Evolutionary conservation across 257 asterid species (phyloP).

Genomic region (Buddleja alternifolia): DNA sequence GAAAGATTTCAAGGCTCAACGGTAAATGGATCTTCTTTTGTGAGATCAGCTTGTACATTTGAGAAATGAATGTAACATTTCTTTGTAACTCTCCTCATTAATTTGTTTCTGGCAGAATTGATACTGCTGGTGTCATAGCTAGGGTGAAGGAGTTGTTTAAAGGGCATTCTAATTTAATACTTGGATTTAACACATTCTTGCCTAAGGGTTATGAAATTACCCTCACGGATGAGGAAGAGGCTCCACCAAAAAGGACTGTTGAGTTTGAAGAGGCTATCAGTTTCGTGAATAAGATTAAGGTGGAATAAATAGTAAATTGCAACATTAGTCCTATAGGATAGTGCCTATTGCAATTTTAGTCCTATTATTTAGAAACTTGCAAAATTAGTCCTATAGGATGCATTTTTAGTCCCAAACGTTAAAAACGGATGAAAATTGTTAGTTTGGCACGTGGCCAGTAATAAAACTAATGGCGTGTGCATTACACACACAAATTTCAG

Average conservation of each 20-base stretch:
- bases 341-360: too few species aligned
- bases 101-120: slow-evolving; percentile 47
- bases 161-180: slow-evolving; percentile 68
- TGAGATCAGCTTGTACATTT: background rate
- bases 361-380: too few species aligned
- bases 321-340: too few species aligned
- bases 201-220: slow-evolving; percentile 80
- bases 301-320: background rate
- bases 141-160: slow-evolving; percentile 71
- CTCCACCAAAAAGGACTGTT: slow-evolving; percentile 62
- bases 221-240: slow-evolving; percentile 62
- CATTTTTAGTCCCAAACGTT: too few species aligned
- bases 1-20: slow-evolving; percentile 72
- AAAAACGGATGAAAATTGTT: too few species aligned
- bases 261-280: slow-evolving; percentile 81
- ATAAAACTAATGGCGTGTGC: too few species aligned
- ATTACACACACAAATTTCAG: too few species aligned
- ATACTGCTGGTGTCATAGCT: slow-evolving; percentile 62
- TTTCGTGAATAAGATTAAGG: slow-evolving; percentile 77
- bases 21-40: slow-evolving; percentile 38
- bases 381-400: too few species aligned
- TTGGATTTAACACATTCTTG: slow-evolving; percentile 75
- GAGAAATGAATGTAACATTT: background rate
- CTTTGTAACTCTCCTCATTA: slow-evolving; percentile 15
- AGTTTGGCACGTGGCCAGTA: too few species aligned